Evolutionary conservation across 495 filamentous ascomycete genomes (phyloP), one percentile per base, ranked within the genome.

Genomic region (Penicillium roqueforti): DNA sequence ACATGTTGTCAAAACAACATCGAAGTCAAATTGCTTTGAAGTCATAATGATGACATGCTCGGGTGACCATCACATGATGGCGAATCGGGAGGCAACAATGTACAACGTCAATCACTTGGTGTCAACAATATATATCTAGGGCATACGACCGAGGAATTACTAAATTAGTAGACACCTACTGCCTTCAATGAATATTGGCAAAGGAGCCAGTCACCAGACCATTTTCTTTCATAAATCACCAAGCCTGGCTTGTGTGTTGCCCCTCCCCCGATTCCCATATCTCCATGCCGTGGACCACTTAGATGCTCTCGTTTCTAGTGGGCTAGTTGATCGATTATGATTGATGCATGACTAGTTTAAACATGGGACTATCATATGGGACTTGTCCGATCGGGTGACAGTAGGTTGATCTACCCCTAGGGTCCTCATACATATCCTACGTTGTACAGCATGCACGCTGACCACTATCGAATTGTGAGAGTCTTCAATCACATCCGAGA

Each of bases 1-100:
- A n/a, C n/a, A n/a, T n/a, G n/a, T n/a, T n/a, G n/a, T n/a, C n/a
- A 16, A 20, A 40, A 48, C 13, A 34, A n/a, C n/a, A n/a, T n/a
- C n/a, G n/a, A n/a, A 9, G 18, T n/a, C 13, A 36, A 16, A n/a
- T 5, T 20, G 10, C 3, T 6, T 41, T 50, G 47, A 40, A 29
- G 40, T 50, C 47, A 31, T 20, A 40, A 16, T 50, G 47, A 50
- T 40, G 37, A 31, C 22, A 40, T 50, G 3, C 13, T 26, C 32
- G 19, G 13, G 4, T 11, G 11, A 29, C 16, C 47, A 31, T 50
- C 25, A 19, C 36, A 40, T 50, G 36, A 23, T 14, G 26, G 13
- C 13, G 3, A 23, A 13, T 36, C 6, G 16, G 13, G 18, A 31
- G 8, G 16, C 22, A 8, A 14, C 14, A 20, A 29, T 19, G 34